Conservation (phyloP, 192 early-diverging fungal species). For the Rhizophagus clarus region DNA sequence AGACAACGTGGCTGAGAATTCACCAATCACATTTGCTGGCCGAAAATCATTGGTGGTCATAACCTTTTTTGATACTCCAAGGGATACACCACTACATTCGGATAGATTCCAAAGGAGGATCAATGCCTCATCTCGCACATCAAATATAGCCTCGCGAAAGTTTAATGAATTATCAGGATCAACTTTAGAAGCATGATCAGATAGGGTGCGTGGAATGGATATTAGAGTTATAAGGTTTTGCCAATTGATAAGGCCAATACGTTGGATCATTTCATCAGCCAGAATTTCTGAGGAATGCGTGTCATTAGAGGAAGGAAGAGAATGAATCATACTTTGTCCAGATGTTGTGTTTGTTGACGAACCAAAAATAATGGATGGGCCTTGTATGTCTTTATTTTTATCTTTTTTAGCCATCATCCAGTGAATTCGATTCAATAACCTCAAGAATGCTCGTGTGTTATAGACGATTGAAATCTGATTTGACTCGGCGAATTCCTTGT, state of each 20-base stretch:
- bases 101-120: neutral
- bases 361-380: neutral
- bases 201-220: neutral
- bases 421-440: no score
- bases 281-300: neutral
- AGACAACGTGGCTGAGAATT: neutral
- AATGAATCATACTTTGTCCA: neutral
- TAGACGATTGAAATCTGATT: neutral
- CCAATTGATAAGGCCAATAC: neutral
- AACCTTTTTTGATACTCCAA: conserved; percentile 7
- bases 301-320: neutral
- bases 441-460: no score
- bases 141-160: neutral
- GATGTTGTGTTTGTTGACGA: neutral
- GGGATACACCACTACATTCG: neutral
- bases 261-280: neutral
- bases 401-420: no score
- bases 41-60: conserved; percentile 1
- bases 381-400: no score
- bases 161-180: conserved; percentile 13
- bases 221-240: neutral
- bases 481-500: neutral
- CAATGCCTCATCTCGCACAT: neutral
- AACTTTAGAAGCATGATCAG: neutral
- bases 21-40: neutral